phyloP scores from a whole-genome alignment of 2,329 filamentous ascomycete genomes.

The Thelonectria discophora region DNA sequence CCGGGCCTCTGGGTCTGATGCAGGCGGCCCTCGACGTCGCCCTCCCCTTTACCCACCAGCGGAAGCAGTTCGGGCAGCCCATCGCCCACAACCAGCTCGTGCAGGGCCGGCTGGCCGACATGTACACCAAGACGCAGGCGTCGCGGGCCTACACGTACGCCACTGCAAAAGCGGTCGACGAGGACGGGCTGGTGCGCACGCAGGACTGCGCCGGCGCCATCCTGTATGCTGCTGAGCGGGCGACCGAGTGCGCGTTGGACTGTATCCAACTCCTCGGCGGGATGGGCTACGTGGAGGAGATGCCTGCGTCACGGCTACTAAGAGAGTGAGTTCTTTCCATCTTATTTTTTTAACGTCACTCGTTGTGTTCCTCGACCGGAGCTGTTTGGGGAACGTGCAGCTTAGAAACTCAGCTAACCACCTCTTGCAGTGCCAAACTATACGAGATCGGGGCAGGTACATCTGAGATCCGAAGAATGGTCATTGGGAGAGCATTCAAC shows the following conservation, averaged over 20 bases:
- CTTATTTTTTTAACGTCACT: background rate
- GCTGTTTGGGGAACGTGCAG: conserved; percentile 1
- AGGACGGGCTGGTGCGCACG: conserved; percentile 75
- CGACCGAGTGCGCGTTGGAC: conserved; percentile 86
- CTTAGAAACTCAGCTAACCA: conserved; percentile 41
- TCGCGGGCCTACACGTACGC: conserved; percentile 87
- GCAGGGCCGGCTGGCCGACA: conserved; percentile 92
- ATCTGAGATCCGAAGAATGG: conserved; percentile 91
- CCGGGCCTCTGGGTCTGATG: conserved; percentile 94
- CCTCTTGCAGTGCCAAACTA: conserved; percentile 66
- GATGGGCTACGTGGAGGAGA: conserved; percentile 96
- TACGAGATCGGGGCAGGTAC: conserved; percentile 98
- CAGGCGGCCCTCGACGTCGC: conserved; percentile 86
- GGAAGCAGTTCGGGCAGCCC: conserved; percentile 86
- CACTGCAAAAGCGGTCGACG: conserved; percentile 83
- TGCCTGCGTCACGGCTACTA: conserved; percentile 85
- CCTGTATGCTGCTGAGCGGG: conserved; percentile 89
- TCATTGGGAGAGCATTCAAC: conserved; percentile 92
- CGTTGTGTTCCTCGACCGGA: background rate
- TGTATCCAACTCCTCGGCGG: conserved; percentile 93
- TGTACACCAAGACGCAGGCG: conserved; percentile 94
- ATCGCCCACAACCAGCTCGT: conserved; percentile 93
- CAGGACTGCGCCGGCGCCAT: conserved; percentile 96
- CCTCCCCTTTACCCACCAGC: conserved; percentile 87
- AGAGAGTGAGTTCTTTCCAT: conserved; percentile 62